A percentile compares a stretch with the other conserved stretches of the same genome.
phyloP scores from a whole-genome alignment of 1,139 yeast genomes.

The Geotrichum aggregatum region DNA sequence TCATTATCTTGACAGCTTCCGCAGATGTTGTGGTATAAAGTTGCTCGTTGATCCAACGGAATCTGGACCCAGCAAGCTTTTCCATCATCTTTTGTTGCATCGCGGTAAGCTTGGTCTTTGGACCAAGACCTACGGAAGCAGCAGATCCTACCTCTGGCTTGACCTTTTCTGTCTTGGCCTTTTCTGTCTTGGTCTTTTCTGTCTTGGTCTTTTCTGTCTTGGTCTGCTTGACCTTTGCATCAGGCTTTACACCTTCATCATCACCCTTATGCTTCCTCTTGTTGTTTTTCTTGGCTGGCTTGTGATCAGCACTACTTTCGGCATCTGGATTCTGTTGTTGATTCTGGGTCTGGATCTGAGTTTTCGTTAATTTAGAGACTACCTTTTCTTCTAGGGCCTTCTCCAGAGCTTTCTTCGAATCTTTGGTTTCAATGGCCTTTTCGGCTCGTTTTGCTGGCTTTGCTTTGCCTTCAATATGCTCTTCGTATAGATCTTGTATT shows the following conservation, averaged over 20 bases:
- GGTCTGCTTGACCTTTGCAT: constrained; percentile 2
- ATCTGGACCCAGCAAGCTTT: constrained; percentile 87
- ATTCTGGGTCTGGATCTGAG: neutral
- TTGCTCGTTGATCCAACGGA: constrained; percentile 97
- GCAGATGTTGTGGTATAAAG: constrained; percentile 78
- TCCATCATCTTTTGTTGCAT: constrained; percentile 94
- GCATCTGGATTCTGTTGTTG: constrained; percentile 24
- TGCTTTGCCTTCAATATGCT: constrained; percentile 13
- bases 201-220: constrained; percentile 5
- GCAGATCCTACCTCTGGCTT: constrained; percentile 19
- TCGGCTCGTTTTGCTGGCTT: constrained; percentile 39
- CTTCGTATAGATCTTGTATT: constrained; percentile 19
- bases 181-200: neutral
- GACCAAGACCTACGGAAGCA: constrained; percentile 23
- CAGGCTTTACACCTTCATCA: neutral
- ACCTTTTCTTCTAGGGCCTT: neutral
- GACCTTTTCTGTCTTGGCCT: constrained; percentile 9
- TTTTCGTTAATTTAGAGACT: no score
- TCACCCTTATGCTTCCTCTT: constrained; percentile 27
- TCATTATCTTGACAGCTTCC: constrained; percentile 67
- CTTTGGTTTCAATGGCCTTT: constrained; percentile 17
- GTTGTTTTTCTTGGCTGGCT: constrained; percentile 8
- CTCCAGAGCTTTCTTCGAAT: no score
- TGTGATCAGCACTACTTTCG: neutral
- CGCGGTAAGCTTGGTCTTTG: constrained; percentile 62